phyloP scores from a whole-genome alignment of 2,329 filamentous ascomycete genomes.

The Fusarium temperatum region DNA sequence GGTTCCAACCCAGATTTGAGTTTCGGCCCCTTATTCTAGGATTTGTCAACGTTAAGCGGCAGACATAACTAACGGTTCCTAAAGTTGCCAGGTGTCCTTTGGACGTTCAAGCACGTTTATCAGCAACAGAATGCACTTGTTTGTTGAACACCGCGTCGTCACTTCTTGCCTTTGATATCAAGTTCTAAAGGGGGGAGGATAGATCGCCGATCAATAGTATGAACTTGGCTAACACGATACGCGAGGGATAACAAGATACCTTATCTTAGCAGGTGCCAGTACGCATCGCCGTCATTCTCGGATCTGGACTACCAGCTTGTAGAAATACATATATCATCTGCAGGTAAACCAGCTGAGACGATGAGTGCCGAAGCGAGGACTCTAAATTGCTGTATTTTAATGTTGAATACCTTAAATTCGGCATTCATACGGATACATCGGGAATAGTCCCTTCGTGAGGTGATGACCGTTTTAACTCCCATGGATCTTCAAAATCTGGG shows the following conservation, averaged over 20 bases:
- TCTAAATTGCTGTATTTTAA: neutral
- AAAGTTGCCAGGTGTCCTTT: neutral
- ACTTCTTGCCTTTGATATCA: neutral
- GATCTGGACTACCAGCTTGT: neutral
- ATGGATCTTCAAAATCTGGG: conserved; percentile 18
- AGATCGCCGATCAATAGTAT: too few species aligned
- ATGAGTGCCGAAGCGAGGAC: neutral
- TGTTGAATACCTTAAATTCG: neutral
- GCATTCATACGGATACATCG: neutral
- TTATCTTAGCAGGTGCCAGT: neutral
- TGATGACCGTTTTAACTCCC: neutral
- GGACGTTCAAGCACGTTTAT: too few species aligned
- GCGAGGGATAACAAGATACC: neutral
- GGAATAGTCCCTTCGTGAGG: neutral
- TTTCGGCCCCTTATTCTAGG: neutral
- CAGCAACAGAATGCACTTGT: neutral
- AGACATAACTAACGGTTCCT: neutral
- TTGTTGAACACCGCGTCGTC: neutral
- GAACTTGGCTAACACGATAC: neutral
- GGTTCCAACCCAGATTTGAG: neutral
- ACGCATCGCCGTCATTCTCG: neutral
- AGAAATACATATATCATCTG: neutral
- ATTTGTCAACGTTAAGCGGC: neutral
- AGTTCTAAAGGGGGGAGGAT: neutral
- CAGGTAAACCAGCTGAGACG: neutral